Evolutionary conservation across 2,329 filamentous ascomycete species (phyloP).

Genomic region (Monilinia vaccinii-corymbosi): DNA sequence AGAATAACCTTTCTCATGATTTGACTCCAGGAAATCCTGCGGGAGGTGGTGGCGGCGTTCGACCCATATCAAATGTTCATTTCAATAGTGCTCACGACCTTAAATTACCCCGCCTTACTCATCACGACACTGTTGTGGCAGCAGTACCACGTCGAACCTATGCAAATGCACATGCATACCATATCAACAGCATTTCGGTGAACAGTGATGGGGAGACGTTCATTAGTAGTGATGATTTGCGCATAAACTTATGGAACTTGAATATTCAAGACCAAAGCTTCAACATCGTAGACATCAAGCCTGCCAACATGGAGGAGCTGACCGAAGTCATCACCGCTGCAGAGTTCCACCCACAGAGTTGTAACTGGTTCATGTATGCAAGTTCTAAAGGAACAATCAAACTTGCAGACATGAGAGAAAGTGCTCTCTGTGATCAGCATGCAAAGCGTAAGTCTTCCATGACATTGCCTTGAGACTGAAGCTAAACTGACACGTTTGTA

Average conservation of each 20-base stretch:
- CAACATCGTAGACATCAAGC: conserved; percentile 99
- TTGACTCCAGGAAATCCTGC: conserved; percentile 64
- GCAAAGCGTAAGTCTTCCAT: conserved; percentile 61
- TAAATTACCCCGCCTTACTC: conserved; percentile 90
- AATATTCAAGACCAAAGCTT: conserved; percentile 99
- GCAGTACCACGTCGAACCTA: conserved; percentile 94
- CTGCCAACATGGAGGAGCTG: conserved; percentile 98
- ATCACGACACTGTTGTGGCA: conserved; percentile 96
- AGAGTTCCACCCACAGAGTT: conserved; percentile 93
- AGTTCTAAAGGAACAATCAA: conserved; percentile 99
- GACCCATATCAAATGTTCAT: conserved; percentile 59
- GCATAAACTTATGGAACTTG: conserved; percentile 97
- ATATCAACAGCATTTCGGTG: conserved; percentile 99
- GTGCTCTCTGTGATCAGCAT: conserved; percentile 90
- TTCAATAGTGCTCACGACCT: conserved; percentile 77
- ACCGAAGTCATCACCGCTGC: conserved; percentile 98
- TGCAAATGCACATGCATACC: conserved; percentile 96
- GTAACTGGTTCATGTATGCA: conserved; percentile 99
- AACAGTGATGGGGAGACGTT: conserved; percentile 99
- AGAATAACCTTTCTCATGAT: conserved; percentile 96
- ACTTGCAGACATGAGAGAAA: conserved; percentile 95
- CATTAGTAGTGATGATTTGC: conserved; percentile 94
- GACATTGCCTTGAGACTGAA: background rate
- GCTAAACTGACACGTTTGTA: conserved; percentile 33
- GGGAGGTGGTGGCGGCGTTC: conserved; percentile 69